Evolutionary conservation across 164 flowering plant genomes (phyloP).

Genomic region (Macadamia integrifolia): DNA sequence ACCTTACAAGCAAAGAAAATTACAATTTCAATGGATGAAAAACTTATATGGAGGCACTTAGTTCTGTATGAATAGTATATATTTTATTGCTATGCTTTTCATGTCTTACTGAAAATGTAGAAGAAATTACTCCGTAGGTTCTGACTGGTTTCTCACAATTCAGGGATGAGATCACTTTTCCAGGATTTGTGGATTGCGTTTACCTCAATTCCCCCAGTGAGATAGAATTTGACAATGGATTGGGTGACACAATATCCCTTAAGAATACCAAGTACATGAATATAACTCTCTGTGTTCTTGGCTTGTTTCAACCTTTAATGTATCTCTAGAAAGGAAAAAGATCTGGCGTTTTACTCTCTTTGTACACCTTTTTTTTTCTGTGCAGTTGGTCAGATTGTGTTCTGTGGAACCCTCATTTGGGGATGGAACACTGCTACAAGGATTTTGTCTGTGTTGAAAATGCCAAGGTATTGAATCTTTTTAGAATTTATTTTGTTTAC

Average conservation of each 20-base stretch:
- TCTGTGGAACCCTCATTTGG: conserved; percentile 82
- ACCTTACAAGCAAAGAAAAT: too few relatives aligned
- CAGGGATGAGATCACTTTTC: conserved; percentile 79
- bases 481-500: background rate
- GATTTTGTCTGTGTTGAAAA: conserved; percentile 97
- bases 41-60: too few relatives aligned
- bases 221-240: conserved; percentile 66
- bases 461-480: conserved; percentile 55
- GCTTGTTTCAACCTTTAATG: background rate
- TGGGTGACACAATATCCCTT: conserved; percentile 62
- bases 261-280: conserved; percentile 61
- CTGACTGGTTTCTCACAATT: conserved; percentile 8
- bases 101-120: too few relatives aligned
- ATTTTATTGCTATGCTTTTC: too few relatives aligned
- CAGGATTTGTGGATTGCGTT: conserved; percentile 90
- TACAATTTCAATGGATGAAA: too few relatives aligned
- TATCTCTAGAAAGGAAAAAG: background rate
- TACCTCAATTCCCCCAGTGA: conserved; percentile 78
- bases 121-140: background rate
- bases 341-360: background rate
- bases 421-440: conserved; percentile 82
- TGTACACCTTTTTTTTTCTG: conserved; percentile 4
- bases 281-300: background rate
- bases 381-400: conserved; percentile 95
- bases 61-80: too few relatives aligned